Evolutionary conservation across 2,329 filamentous ascomycete species (phyloP), one percentile per base, ranked within the genome.

Genomic region (Beauveria sp.): DNA sequence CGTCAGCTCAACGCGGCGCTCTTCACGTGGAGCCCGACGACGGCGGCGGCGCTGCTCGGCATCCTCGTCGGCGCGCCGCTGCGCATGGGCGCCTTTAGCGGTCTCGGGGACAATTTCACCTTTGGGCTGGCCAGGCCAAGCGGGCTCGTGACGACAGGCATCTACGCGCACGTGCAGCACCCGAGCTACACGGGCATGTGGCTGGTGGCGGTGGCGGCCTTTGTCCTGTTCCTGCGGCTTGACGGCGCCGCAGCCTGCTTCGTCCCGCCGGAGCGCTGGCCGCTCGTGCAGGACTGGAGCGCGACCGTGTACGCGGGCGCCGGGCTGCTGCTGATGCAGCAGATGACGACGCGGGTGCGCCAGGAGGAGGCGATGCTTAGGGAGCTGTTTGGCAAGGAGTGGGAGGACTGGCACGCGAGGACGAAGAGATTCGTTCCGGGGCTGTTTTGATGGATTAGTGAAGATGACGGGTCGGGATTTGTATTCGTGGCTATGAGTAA

Each of bases 31-130:
- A 34, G 22, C 20, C 47, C 47, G n/a, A 26, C 34, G 14, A 53
- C 56, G 18, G 40, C 37, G 24, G 37, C 40, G 4, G 8, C 48
- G 18, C n/a, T 59, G 7, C 18, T 26, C 3, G 56, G 37, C 9
- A 65, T 73, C 53, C 61, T 74, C 59, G 63, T 64, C 20, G 72
- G 72, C 16, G 63, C 69, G 5, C 68, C 70, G 26, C 65, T 74
- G 5, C 72, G 72, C 6, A 61, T 74, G 12, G 59, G 71, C 0
- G 75, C 80, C 0, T 83, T 77, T 64, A 68, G 70, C 0, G 68
- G 73, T 0, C 73, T 84, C 0, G 82, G 81, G 1, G 71, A 68
- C 10, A 76, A 81, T 61, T 84, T 84, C 65, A 84, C 81, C 0
- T 85, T 83, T 64, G 71, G 74, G 2, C 75, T 85, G 2, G 69